These are phyloP conservation scores for Hypoxylon sp. DNA, from an alignment of 2,329 filamentous ascomycete genomes.

Conservation along the genomic window DNA sequence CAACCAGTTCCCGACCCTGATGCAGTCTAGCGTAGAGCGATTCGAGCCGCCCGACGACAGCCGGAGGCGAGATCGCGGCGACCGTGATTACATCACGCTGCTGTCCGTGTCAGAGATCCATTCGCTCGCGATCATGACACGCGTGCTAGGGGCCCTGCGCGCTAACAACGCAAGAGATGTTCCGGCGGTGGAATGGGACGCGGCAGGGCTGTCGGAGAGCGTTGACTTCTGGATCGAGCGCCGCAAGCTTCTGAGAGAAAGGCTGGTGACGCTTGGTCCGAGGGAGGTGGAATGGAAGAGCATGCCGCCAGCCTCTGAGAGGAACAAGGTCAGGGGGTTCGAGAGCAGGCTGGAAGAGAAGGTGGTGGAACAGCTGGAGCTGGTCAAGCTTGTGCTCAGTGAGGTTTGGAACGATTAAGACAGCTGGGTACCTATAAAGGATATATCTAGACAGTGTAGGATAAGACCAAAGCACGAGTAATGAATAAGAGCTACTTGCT, in stretches of 20 bases:
- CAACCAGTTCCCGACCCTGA: conserved; percentile 84
- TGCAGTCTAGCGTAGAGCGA: conserved; percentile 74
- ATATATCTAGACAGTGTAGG: background rate
- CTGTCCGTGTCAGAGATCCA: conserved; percentile 79
- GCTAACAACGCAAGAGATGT: conserved; percentile 75
- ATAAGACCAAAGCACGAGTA: background rate
- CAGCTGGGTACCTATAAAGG: background rate
- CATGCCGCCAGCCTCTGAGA: conserved; percentile 42
- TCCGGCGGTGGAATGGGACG: conserved; percentile 77
- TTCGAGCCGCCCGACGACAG: conserved; percentile 70
- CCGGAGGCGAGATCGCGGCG: conserved; percentile 60
- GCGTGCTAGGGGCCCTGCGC: conserved; percentile 73
- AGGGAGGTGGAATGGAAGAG: conserved; percentile 72
- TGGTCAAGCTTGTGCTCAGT: conserved; percentile 62
- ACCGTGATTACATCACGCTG: conserved; percentile 69
- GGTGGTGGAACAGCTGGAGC: conserved; percentile 73
- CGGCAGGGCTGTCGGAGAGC: conserved; percentile 75
- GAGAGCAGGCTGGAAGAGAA: conserved; percentile 79
- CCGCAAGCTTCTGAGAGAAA: conserved; percentile 72
- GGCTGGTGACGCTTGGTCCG: conserved; percentile 75
- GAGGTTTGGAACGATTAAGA: conserved; percentile 54
- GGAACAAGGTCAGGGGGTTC: conserved; percentile 51
- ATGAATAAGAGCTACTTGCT: conserved; percentile 5
- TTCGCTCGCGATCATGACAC: conserved; percentile 76
- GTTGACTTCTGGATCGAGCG: conserved; percentile 82